Percentiles rank a stretch among this genome's conserved stretches.
Conservation (phyloP, 2,329 filamentous ascomycete species). For the Penicillium sp. region DNA sequence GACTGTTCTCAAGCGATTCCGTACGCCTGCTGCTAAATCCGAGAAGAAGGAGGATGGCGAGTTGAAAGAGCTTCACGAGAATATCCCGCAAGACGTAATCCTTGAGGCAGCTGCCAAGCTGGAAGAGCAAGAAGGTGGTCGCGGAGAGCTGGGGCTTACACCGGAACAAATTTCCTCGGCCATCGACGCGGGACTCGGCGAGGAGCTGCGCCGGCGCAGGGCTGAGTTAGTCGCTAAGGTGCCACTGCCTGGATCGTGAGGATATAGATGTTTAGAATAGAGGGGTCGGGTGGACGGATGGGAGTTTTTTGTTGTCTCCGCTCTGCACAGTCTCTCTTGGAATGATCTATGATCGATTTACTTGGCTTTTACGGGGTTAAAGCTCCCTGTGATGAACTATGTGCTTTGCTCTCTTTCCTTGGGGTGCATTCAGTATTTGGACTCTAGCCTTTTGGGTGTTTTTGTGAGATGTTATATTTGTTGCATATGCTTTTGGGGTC, state of each 20-base stretch:
- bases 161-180: constrained; percentile 24
- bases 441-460: neutral
- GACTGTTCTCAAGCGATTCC: constrained; percentile 66
- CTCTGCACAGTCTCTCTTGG: neutral
- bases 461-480: neutral
- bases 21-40: constrained; percentile 35
- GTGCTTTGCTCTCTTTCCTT: neutral
- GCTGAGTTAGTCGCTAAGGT: constrained; percentile 22
- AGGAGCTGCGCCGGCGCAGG: constrained; percentile 71
- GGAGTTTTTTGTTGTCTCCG: neutral
- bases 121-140: constrained; percentile 32
- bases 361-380: too few relatives aligned
- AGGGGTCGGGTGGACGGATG: neutral
- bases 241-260: constrained; percentile 19
- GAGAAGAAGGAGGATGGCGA: constrained; percentile 28
- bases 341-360: too few relatives aligned
- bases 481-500: constrained; percentile 61
- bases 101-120: constrained; percentile 38
- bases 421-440: neutral
- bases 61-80: constrained; percentile 22
- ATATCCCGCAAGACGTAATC: constrained; percentile 34
- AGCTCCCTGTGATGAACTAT: too few relatives aligned
- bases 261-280: neutral
- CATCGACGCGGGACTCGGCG: constrained; percentile 75
- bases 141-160: constrained; percentile 25